Evolutionary conservation across 2,329 filamentous ascomycete genomes (phyloP), one percentile per base, ranked within the genome.

Genomic region (Fusarium bactridioides): DNA sequence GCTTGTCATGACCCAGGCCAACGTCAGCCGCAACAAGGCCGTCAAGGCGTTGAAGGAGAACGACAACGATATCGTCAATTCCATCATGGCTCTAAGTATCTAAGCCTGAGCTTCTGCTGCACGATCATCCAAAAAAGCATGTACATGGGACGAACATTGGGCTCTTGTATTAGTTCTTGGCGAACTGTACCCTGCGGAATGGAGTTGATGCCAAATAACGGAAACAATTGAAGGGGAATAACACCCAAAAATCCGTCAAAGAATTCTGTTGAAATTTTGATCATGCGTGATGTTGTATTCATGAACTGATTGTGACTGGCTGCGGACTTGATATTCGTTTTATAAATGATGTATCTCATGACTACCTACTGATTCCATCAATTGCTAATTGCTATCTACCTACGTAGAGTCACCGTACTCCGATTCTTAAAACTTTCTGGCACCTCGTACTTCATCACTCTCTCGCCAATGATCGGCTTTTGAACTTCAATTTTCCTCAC

Each of bases 41-140:
- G 91, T 99, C 87, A 99, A 98, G 88, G 96, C 97, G 64, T 89
- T 99, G 82, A 95, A 94, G 88, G 96, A 98, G 88, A 99, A 99
- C 83, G 95, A 98, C 87, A 98, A 98, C 81, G 96, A 99, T 83
- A 99, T 99, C 87, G 96, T 99, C 88, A 99, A 99, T 90, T 98
- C 96, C 79, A 99, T 99, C 87, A 99, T 99, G 96, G 95, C 95
- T 78, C 87, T 99, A 83, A 94, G 93, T 88, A 91, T 94, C 88
- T 95, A 87, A 82, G 61, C 64, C 70, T 70, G 47, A 73, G 48
- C 62, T 60, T 62, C 62, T 74, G 53, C 68, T 74, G 68, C 67
- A 70, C 70, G 67, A 69, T 65, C 50, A 73, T 69, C 69, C 66
- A 74, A 67, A 72, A 75, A 73, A 77, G 70, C 67, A 74, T 74